Evolutionary conservation across 148 eudicot genomes (phyloP).

Genomic region (Rhododendron mucronatum): DNA sequence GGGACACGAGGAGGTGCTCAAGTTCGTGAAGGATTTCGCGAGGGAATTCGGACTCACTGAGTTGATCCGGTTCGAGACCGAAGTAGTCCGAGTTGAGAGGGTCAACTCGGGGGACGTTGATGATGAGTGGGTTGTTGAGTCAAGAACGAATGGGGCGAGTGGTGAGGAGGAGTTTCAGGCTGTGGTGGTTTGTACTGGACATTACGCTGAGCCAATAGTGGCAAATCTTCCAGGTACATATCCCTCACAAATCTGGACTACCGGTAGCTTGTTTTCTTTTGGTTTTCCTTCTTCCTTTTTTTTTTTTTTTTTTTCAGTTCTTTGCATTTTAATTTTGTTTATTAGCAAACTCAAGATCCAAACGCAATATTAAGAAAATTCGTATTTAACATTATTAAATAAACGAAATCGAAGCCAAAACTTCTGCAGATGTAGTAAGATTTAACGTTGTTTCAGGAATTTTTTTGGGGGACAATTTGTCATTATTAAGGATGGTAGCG

Average conservation of each 20-base stretch:
- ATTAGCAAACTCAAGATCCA: too few relatives aligned
- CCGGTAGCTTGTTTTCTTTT: neutral
- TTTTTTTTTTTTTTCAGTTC: too few relatives aligned
- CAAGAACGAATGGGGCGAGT: conserved; percentile 9
- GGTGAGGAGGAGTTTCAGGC: conserved; percentile 31
- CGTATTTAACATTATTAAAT: too few relatives aligned
- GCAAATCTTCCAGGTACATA: conserved; percentile 33
- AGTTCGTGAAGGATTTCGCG: conserved; percentile 27
- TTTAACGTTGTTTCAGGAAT: too few relatives aligned
- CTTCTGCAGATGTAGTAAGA: too few relatives aligned
- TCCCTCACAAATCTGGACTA: neutral
- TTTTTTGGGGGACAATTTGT: too few relatives aligned
- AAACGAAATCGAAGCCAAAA: too few relatives aligned
- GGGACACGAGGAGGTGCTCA: conserved; percentile 36
- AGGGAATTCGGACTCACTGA: conserved; percentile 16
- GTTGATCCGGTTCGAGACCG: conserved; percentile 26
- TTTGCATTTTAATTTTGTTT: too few relatives aligned
- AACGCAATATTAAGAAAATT: too few relatives aligned
- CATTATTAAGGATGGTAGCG: too few relatives aligned
- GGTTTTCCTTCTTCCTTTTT: neutral
- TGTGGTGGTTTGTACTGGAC: conserved; percentile 41
- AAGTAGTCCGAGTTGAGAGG: conserved; percentile 31
- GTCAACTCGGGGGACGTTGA: neutral
- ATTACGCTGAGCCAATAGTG: conserved; percentile 18
- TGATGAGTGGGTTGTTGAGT: conserved; percentile 14